These are phyloP conservation scores for Backusella westeae DNA, from an alignment of 192 early-diverging fungal genomes.

Conservation along the genomic window DNA sequence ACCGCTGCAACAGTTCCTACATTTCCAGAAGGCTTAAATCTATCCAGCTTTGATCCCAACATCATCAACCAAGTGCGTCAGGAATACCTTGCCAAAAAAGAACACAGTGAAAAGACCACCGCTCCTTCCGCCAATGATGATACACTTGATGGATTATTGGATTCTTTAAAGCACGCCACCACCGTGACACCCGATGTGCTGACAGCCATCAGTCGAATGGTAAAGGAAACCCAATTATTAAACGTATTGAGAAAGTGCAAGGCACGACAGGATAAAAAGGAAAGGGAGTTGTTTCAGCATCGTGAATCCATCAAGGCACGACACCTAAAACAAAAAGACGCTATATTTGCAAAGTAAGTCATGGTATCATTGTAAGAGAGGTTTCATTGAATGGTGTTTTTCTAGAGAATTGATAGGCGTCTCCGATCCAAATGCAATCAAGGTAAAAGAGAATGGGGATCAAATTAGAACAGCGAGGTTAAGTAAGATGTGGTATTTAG, in stretches of 20 bases:
- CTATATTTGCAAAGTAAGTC: conserved; percentile 20
- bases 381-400: no score
- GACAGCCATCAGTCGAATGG: conserved; percentile 1
- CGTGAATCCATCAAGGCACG: conserved; percentile 7
- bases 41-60: conserved; percentile 18
- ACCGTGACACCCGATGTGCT: conserved; percentile 26
- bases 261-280: conserved; percentile 20
- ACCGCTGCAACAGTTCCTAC: background rate
- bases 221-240: conserved; percentile 21
- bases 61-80: conserved; percentile 20
- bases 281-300: conserved; percentile 17
- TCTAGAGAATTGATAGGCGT: conserved; percentile 25
- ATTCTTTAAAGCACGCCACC: conserved; percentile 8
- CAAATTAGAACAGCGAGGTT: no score
- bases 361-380: no score
- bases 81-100: conserved; percentile 21
- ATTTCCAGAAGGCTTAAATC: conserved; percentile 12
- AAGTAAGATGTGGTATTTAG: background rate
- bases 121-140: background rate
- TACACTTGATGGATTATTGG: background rate
- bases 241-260: conserved; percentile 4
- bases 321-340: conserved; percentile 9
- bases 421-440: conserved; percentile 8
- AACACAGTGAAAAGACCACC: background rate
- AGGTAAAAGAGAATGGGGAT: conserved; percentile 6